These are phyloP conservation scores for Phytophthora palmivora DNA, from an alignment of 352 stramenopile species.

Conservation along the genomic window DNA sequence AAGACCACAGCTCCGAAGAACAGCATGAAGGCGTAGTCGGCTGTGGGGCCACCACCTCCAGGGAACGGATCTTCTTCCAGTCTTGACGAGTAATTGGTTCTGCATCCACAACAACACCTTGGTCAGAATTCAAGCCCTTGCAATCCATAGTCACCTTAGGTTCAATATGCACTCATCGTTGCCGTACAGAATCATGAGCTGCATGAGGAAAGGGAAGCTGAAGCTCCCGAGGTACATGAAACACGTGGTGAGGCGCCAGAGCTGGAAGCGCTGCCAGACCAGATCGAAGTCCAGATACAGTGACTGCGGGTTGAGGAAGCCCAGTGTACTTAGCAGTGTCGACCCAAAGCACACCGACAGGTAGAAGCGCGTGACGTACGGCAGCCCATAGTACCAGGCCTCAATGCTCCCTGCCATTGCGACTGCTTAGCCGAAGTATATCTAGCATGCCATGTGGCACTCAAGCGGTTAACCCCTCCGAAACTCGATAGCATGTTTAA, in stretches of 20 bases:
- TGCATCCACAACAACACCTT: slow-evolving; percentile 33
- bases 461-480: background rate
- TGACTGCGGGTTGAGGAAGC: slow-evolving; percentile 81
- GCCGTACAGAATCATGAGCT: slow-evolving; percentile 90
- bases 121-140: background rate
- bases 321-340: slow-evolving; percentile 79
- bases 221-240: slow-evolving; percentile 92
- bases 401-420: slow-evolving; percentile 81
- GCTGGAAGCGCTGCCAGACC: slow-evolving; percentile 87
- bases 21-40: slow-evolving; percentile 92
- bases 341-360: slow-evolving; percentile 85
- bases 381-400: slow-evolving; percentile 85
- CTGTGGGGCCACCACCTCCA: slow-evolving; percentile 76
- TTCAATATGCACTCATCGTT: background rate
- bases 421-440: slow-evolving; percentile 5
- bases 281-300: slow-evolving; percentile 89
- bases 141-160: too few species aligned
- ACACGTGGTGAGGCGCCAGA: slow-evolving; percentile 89
- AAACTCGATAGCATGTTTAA: background rate
- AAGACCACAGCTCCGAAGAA: slow-evolving; percentile 83
- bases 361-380: slow-evolving; percentile 89
- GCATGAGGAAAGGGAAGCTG: slow-evolving; percentile 91
- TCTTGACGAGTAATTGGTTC: slow-evolving; percentile 83
- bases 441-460: slow-evolving; percentile 16
- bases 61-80: slow-evolving; percentile 89